phyloP scores from a whole-genome alignment of 768 basidiomycete species.

The Mycena vitilis region DNA sequence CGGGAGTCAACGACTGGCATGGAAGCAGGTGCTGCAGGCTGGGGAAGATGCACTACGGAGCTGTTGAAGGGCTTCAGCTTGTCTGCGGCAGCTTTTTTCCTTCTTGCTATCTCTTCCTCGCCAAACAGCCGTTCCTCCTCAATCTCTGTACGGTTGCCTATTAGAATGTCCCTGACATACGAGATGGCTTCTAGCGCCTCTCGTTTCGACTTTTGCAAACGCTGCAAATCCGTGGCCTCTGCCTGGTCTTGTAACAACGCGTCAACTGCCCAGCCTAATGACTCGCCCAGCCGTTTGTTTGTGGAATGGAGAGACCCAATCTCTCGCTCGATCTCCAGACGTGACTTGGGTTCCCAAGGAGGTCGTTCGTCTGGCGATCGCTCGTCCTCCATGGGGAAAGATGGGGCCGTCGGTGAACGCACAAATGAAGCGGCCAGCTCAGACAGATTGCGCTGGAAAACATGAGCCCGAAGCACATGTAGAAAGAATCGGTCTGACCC shows the following conservation, averaged over 20 bases:
- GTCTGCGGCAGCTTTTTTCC: conserved; percentile 35
- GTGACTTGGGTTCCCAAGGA: conserved; percentile 75
- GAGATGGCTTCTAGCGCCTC: conserved; percentile 83
- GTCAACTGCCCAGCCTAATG: conserved; percentile 81
- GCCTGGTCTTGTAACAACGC: conserved; percentile 69
- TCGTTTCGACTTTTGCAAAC: conserved; percentile 55
- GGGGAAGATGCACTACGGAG: conserved; percentile 39
- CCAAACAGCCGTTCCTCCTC: conserved; percentile 77
- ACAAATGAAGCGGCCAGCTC: conserved; percentile 80
- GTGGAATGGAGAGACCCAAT: conserved; percentile 62
- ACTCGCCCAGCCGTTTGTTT: conserved; percentile 75
- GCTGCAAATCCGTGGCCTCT: conserved; percentile 53
- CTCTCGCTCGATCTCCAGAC: conserved; percentile 79
- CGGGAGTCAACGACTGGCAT: conserved; percentile 54
- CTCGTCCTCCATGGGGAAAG: conserved; percentile 76
- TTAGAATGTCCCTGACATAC: conserved; percentile 81
- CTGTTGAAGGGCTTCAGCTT: conserved; percentile 12
- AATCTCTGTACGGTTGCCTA: conserved; percentile 61
- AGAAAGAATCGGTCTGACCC: conserved; percentile 56
- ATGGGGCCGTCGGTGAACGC: conserved; percentile 63
- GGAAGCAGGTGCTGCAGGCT: conserved; percentile 48
- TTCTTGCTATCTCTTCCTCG: conserved; percentile 54
- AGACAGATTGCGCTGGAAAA: conserved; percentile 80
- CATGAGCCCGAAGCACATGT: conserved; percentile 12
- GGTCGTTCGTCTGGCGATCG: conserved; percentile 66